phyloP scores from a whole-genome alignment of 2,329 filamentous ascomycete genomes.

The Thelonectria blattea region DNA sequence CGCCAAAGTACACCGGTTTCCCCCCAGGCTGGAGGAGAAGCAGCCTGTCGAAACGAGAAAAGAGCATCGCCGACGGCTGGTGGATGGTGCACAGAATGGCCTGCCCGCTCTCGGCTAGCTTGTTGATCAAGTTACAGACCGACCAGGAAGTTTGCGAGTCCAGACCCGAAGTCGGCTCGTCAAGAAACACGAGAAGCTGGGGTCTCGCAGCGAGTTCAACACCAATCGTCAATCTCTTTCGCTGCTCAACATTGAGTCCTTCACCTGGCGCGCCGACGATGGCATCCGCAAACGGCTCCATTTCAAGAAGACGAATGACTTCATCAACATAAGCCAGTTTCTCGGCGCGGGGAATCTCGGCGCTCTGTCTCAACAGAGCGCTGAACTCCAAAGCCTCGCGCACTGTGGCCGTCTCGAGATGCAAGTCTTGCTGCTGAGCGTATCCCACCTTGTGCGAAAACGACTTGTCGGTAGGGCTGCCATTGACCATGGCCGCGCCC shows the following conservation, averaged over 20 bases:
- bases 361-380: conserved; percentile 51
- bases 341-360: conserved; percentile 48
- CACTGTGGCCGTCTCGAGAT: conserved; percentile 49
- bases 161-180: conserved; percentile 58
- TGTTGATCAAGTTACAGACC: conserved; percentile 71
- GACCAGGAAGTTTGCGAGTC: conserved; percentile 69
- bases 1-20: conserved; percentile 22
- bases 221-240: conserved; percentile 56
- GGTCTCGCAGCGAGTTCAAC: conserved; percentile 50
- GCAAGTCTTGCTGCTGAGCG: conserved; percentile 68
- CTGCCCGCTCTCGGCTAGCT: conserved; percentile 57
- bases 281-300: conserved; percentile 59
- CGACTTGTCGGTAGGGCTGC: conserved; percentile 64
- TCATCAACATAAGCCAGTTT: conserved; percentile 58
- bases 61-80: conserved; percentile 46
- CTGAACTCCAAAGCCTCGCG: conserved; percentile 47
- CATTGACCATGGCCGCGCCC: conserved; percentile 72
- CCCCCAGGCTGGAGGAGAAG: conserved; percentile 46
- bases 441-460: conserved; percentile 75
- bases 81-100: conserved; percentile 57
- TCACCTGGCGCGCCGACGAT: conserved; percentile 52
- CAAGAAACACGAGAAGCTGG: conserved; percentile 55
- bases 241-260: conserved; percentile 53
- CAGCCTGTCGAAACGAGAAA: conserved; percentile 58
- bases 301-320: conserved; percentile 57